phyloP scores from a whole-genome alignment of 73 alveolate species.

The Paramecium primaurelia region DNA sequence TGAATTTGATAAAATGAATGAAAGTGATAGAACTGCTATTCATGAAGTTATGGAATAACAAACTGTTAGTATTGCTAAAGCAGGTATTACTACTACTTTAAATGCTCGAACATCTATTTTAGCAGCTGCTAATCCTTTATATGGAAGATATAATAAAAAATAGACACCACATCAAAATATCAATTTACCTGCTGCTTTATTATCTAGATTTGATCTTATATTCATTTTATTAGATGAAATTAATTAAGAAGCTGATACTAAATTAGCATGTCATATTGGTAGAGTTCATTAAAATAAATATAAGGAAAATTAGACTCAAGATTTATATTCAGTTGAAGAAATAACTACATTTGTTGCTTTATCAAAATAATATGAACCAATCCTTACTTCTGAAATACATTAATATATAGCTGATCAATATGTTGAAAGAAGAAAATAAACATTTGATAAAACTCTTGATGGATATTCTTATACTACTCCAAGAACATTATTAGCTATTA shows the following conservation, averaged over 20 bases:
- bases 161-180: conserved; percentile 93
- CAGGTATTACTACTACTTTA: conserved; percentile 95
- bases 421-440: conserved; percentile 82
- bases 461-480: conserved; percentile 96
- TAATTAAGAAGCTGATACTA: conserved; percentile 80
- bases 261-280: conserved; percentile 76
- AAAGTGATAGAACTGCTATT: conserved; percentile 90
- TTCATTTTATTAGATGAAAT: conserved; percentile 91
- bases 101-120: conserved; percentile 95
- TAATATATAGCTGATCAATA: conserved; percentile 84
- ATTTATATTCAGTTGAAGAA: conserved; percentile 74
- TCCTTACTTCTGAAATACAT: conserved; percentile 83
- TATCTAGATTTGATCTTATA: conserved; percentile 94
- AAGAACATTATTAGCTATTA: conserved; percentile 91
- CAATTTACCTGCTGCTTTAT: conserved; percentile 97
- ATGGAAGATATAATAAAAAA: conserved; percentile 89
- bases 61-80: conserved; percentile 98
- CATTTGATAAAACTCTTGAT: conserved; percentile 73
- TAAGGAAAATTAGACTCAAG: conserved; percentile 20
- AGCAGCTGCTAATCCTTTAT: conserved; percentile 99
- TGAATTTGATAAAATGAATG: conserved; percentile 99
- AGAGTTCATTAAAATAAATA: conserved; percentile 61
- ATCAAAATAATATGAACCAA: conserved; percentile 81
- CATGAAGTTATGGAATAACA: conserved; percentile 99
- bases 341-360: conserved; percentile 84